Base-by-base conservation (phyloP, 2,329 filamentous ascomycete species). In the Colletotrichum camelliae region DNA sequence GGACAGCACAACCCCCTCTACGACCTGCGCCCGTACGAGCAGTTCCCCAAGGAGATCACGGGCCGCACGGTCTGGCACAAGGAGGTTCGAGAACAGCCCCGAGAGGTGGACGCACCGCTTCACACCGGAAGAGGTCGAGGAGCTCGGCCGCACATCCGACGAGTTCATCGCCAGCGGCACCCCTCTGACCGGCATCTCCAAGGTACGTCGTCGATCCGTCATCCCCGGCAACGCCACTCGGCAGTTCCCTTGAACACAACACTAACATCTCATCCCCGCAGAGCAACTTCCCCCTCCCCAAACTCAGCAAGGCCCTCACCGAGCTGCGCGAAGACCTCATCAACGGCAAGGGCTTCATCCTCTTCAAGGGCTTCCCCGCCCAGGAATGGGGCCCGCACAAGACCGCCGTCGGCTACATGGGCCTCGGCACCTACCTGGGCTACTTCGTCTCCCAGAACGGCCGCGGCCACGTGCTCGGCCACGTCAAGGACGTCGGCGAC, bases 371-470 rank as follows among this genome's bases (percentile, higher is more conserved):
- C 67, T 93, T 98, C 83, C 95, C 95, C 1, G 94, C 96, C 1
- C 81, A 90, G 58, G 83, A 90, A 84, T 98, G 96, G 96, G 92
- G 93, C 0, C 91, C 92, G 68, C 90, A 92, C 82, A 98, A 98
- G 86, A 94, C 92, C 13, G 95, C 95, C 9, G 92, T 95, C 13
- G 95, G 94, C n/a, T 98, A 97, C 86, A 96, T 98, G 93, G 96
- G 96, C 5, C 89, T 98, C 3, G 93, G 94, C 55, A 95, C 94
- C 7, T 93, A 98, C 83, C 89, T 98, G 12, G 95, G 96, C 74
- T 97, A 97, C 87, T 96, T 97, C 78, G 92, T 98, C 55, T 94
- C 92, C 29, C 96, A 98, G 82, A 98, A 98, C 86, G 93, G 93
- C 21, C 91, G 92, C 21, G 95, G 95, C 60, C 95, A 97, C 85